These are phyloP conservation scores for Stylonectria norvegica DNA, from an alignment of 2,329 filamentous ascomycete genomes.

Conservation along the genomic window DNA sequence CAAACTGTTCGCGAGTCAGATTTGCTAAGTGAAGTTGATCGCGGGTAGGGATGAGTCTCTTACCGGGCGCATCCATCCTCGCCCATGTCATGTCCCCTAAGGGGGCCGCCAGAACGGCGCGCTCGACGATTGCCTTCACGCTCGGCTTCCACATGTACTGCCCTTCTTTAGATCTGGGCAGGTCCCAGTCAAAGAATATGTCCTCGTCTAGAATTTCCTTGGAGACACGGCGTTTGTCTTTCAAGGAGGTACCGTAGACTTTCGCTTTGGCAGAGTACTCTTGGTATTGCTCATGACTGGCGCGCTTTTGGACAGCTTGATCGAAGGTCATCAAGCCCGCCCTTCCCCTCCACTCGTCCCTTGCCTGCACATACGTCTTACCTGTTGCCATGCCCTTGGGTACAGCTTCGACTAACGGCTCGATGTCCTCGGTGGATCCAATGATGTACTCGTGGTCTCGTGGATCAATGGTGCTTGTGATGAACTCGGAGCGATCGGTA, in stretches of 20 bases:
- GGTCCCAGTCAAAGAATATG: conserved; percentile 35
- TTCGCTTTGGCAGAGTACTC: conserved; percentile 18
- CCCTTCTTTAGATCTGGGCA: conserved; percentile 31
- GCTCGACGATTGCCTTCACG: conserved; percentile 31
- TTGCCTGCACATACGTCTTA: conserved; percentile 24
- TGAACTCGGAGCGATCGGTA: conserved; percentile 36
- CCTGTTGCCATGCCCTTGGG: conserved; percentile 17
- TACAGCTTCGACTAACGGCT: conserved; percentile 1
- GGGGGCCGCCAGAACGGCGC: conserved; percentile 33
- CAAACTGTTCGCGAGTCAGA: too few relatives aligned
- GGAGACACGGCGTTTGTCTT: conserved; percentile 14
- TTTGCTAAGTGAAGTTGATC: too few relatives aligned
- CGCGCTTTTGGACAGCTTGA: conserved; percentile 30
- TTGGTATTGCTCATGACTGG: conserved; percentile 24
- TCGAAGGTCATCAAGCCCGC: conserved; percentile 33
- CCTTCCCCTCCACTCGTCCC: conserved; percentile 30
- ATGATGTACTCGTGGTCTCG: conserved; percentile 38
- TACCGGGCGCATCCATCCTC: conserved; percentile 33
- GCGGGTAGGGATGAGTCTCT: too few relatives aligned
- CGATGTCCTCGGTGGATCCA: conserved; percentile 32
- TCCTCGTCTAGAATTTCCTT: conserved; percentile 21
- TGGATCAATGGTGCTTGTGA: conserved; percentile 34
- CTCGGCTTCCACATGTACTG: conserved; percentile 34
- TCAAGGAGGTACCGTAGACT: conserved; percentile 7
- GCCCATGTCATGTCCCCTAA: conserved; percentile 37